Percentiles rank a stretch among this genome's conserved stretches.
phyloP scores from a whole-genome alignment of 192 early-diverging fungal species.

The Podila horticola region DNA sequence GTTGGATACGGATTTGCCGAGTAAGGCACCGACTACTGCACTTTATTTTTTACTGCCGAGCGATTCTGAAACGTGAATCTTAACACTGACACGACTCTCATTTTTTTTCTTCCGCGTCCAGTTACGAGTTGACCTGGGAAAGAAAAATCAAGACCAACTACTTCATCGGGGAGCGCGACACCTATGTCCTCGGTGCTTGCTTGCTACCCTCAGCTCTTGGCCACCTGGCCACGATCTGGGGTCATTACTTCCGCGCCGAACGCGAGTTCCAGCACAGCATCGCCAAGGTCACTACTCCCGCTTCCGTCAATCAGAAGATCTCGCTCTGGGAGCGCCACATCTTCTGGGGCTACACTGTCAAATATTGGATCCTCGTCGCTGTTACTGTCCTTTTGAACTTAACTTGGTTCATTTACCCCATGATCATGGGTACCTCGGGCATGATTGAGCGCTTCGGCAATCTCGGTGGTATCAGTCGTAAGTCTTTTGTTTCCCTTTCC shows the following conservation, averaged over 20 bases:
- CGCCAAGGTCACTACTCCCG: constrained; percentile 44
- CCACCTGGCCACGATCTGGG: constrained; percentile 46
- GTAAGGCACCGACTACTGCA: neutral
- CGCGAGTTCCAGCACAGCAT: constrained; percentile 53
- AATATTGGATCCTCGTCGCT: constrained; percentile 42
- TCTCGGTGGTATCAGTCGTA: constrained; percentile 36
- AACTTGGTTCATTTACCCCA: constrained; percentile 22
- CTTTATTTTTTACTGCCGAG: too few relatives aligned
- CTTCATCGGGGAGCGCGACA: constrained; percentile 33
- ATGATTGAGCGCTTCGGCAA: constrained; percentile 23
- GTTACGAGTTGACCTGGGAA: constrained; percentile 30
- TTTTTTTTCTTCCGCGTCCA: neutral
- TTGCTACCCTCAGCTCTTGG: constrained; percentile 33
- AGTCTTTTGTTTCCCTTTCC: constrained; percentile 4
- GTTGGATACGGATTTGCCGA: constrained; percentile 38
- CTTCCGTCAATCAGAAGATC: constrained; percentile 40
- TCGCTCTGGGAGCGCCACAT: constrained; percentile 51
- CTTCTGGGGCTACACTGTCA: constrained; percentile 48
- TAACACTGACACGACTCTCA: neutral
- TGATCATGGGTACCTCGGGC: constrained; percentile 3
- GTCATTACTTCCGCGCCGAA: constrained; percentile 48
- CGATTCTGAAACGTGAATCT: too few relatives aligned
- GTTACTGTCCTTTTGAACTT: constrained; percentile 29
- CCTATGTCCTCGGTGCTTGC: constrained; percentile 33
- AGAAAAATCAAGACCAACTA: constrained; percentile 21